Base-by-base conservation (phyloP, 352 stramenopile species). In the Phytophthora gonapodyides region DNA sequence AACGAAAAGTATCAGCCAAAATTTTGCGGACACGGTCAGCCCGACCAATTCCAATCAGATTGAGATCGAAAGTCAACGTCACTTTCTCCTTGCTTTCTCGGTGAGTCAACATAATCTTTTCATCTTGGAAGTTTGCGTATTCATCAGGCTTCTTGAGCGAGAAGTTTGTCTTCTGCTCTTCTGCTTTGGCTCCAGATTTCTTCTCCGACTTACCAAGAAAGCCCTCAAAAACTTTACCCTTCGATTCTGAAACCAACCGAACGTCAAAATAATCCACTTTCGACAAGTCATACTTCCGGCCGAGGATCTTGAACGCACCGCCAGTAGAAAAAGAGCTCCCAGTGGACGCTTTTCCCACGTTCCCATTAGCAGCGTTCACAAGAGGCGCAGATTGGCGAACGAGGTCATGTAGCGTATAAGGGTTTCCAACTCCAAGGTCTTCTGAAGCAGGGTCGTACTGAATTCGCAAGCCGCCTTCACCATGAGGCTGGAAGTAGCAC, bases 221-320 rank as follows among this genome's bases (percentile, higher is more conserved):
- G 3, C 75, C 80, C 7, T 46, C 66, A 40, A 80, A 90, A 1
- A 51, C 37, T 31, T 64, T 80, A 0, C 70, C 76, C 3, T 61
- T 60, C 0, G 64, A 53, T 12, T 75, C 65, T 8, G 73, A 75
- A 7, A 57, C 45, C 5, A 91, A 42, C 10, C 72, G 49, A 11
- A 91, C 75, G 16, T 87, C 74, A 50, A 89, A 88, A 56, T 78
- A 80, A 7, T 69, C 67, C 11, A 89, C 78, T 41, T 74, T 72
- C 0, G 75, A 67, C 37, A 89, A 64, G 36, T 91, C 73, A 53
- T 84, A 91, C 15, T 75, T 87, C 1, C 68, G 61, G 0, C 82
- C 82, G 16, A 89, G 64, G 11, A 89, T 46, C 51, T 75, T 76
- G 7, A 61, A 64, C 3, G 34, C 46, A 1, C 33, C 44, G 11